Percentiles rank a stretch among this genome's conserved stretches.
These are phyloP conservation scores for Eimeria tenella DNA, from an alignment of 169 alveolate species.

Conservation along the genomic window DNA sequence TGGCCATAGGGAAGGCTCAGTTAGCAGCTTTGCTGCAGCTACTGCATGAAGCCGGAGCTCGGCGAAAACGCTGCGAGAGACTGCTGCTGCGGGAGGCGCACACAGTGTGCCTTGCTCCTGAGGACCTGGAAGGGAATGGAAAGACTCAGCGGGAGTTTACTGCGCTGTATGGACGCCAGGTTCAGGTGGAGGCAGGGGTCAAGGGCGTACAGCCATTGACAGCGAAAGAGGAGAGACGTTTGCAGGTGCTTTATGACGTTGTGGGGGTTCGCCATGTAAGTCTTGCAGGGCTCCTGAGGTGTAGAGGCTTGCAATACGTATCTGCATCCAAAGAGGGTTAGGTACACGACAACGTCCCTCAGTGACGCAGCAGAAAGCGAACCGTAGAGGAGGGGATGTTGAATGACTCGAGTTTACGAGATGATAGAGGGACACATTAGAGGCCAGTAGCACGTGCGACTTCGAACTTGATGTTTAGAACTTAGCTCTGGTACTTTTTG, in stretches of 20 bases:
- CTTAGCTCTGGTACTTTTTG: background rate
- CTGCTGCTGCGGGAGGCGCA: slow-evolving; percentile 85
- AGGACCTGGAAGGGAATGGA: slow-evolving; percentile 82
- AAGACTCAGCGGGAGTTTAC: slow-evolving; percentile 86
- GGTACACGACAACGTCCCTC: too few relatives aligned
- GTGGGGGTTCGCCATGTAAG: slow-evolving; percentile 88
- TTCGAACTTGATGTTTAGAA: background rate
- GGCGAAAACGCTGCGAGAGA: slow-evolving; percentile 84
- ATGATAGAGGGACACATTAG: too few relatives aligned
- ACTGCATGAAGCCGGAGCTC: slow-evolving; percentile 84
- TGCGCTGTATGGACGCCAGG: slow-evolving; percentile 85
- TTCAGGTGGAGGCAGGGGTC: slow-evolving; percentile 56
- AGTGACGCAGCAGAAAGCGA: too few relatives aligned
- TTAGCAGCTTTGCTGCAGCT: slow-evolving; percentile 85
- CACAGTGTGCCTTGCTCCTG: slow-evolving; percentile 87
- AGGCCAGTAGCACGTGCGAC: too few relatives aligned
- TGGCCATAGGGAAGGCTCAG: slow-evolving; percentile 86
- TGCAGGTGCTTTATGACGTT: slow-evolving; percentile 86
- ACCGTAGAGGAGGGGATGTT: too few relatives aligned
- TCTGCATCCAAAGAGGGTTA: too few relatives aligned
- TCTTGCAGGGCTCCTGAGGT: too few relatives aligned
- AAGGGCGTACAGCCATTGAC: slow-evolving; percentile 64
- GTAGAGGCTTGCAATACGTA: too few relatives aligned
- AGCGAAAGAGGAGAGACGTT: slow-evolving; percentile 81
- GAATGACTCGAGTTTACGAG: too few relatives aligned